A percentile compares a stretch with the other conserved stretches of the same genome.
These are phyloP conservation scores for Curvularia verruculosa DNA, from an alignment of 2,329 filamentous ascomycete species.

Conservation along the genomic window DNA sequence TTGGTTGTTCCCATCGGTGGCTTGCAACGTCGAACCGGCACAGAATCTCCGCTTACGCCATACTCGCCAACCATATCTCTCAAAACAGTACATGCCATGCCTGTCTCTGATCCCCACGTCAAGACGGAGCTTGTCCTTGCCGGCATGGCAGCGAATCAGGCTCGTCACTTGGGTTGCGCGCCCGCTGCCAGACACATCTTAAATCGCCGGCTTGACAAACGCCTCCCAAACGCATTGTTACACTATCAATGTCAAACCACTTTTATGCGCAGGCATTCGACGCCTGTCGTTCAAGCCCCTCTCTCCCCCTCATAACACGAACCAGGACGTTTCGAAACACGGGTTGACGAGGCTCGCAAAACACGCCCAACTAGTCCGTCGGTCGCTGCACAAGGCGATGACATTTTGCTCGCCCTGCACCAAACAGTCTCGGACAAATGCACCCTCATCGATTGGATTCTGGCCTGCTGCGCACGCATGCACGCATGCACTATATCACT, in stretches of 20 bases:
- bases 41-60: constrained; percentile 19
- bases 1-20: constrained; percentile 27
- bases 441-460: not conserved
- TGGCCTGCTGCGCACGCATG: not conserved
- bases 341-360: constrained; percentile 4
- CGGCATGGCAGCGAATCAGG: constrained; percentile 5
- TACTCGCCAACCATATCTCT: constrained; percentile 6
- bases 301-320: not conserved
- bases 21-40: constrained; percentile 40
- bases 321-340: constrained; percentile 14
- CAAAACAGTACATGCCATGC: not conserved
- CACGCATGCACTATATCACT: not conserved
- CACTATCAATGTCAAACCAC: constrained; percentile 6
- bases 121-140: constrained; percentile 6
- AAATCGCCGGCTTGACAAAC: constrained; percentile 7
- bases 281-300: constrained; percentile 1
- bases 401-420: constrained; percentile 2
- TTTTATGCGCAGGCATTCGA: constrained; percentile 2
- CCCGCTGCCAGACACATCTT: not conserved
- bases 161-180: too few species aligned
- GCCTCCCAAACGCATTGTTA: constrained; percentile 8
- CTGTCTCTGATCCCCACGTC: constrained; percentile 1
- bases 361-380: not conserved
- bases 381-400: not conserved
- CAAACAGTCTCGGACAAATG: not conserved